phyloP scores from a whole-genome alignment of 331 rosid genomes.

The Telfairia occidentalis region DNA sequence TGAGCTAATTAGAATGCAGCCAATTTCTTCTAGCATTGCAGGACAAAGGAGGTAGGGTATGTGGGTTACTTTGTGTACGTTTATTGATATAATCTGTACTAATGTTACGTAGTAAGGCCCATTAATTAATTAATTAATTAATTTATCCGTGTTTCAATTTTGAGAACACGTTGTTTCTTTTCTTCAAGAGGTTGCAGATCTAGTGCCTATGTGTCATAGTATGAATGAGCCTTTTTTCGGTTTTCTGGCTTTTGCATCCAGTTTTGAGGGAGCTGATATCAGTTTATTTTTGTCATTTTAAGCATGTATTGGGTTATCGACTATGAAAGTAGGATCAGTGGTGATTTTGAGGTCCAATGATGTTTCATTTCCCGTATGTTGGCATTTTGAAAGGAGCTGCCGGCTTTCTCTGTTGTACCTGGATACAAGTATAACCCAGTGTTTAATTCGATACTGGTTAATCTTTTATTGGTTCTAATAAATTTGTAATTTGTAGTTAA shows the following conservation, averaged over 20 bases:
- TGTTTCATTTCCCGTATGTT: not conserved
- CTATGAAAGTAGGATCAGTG: not conserved
- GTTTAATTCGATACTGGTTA: not conserved
- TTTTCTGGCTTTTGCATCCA: not conserved
- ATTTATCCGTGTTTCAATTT: not conserved
- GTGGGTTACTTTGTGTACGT: slow-evolving; percentile 8
- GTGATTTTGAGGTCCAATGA: not conserved
- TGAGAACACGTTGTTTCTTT: not conserved
- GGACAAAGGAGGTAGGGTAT: slow-evolving; percentile 64
- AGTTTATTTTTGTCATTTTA: not conserved
- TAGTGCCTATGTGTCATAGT: not conserved
- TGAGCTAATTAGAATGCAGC: slow-evolving; percentile 78
- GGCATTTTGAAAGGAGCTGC: not conserved
- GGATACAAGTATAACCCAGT: not conserved
- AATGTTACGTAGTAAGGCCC: not conserved
- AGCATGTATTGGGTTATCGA: not conserved
- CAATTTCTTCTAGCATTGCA: slow-evolving; percentile 60
- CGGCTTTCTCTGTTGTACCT: not conserved
- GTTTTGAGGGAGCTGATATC: not conserved
- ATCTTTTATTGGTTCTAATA: not conserved
- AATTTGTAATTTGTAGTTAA: not conserved
- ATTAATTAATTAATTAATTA: not conserved
- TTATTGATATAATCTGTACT: not conserved
- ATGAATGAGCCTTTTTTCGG: not conserved
- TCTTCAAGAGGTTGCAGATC: not conserved